Conservation (phyloP, 371 early-diverging fungal species). For the Neoconidiobolus thromboides region DNA sequence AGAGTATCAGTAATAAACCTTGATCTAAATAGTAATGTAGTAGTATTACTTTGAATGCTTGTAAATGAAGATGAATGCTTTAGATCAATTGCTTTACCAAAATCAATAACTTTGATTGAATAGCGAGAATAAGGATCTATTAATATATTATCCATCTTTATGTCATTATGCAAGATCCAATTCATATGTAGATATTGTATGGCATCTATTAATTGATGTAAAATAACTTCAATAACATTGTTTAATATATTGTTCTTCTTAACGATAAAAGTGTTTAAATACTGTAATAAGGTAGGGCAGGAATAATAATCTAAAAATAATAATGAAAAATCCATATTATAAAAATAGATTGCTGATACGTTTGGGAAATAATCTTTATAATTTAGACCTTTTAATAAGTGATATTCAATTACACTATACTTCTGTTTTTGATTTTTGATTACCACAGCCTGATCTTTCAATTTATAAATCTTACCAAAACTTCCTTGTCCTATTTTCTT, state of each 20-base stretch:
- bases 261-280: not conserved
- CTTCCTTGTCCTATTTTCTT: constrained; percentile 1
- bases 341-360: not conserved
- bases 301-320: not conserved
- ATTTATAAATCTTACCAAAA: not conserved
- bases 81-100: not conserved
- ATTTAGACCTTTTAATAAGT: not conserved
- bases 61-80: not conserved
- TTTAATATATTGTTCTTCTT: not conserved
- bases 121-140: not conserved
- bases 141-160: not conserved
- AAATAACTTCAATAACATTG: not conserved
- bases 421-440: constrained; percentile 9
- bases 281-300: not conserved
- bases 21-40: not conserved
- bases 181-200: not conserved
- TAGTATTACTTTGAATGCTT: too few relatives aligned
- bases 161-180: not conserved
- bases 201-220: not conserved
- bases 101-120: not conserved
- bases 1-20: too few relatives aligned
- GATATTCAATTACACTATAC: not conserved
- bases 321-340: too few relatives aligned
- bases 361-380: not conserved
- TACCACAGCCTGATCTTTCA: not conserved